Evolutionary conservation across 352 stramenopile genomes (phyloP), one percentile per base, ranked within the genome.

Genomic region (Halophytophthora batemanensis): DNA sequence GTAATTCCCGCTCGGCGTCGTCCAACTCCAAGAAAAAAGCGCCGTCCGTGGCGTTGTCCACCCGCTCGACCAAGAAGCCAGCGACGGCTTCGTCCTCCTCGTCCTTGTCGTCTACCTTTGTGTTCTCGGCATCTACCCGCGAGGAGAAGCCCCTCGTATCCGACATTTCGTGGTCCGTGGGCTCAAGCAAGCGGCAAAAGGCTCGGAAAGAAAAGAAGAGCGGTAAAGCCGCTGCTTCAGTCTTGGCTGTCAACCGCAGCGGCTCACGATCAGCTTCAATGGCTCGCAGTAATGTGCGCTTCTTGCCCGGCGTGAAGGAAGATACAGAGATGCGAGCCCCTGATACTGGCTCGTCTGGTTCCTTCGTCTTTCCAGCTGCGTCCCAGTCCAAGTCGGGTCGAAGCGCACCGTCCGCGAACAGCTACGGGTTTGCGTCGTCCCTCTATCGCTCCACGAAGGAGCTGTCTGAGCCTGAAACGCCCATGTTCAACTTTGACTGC

Each of bases 161-260:
- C 0, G 55, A 73, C n/a, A 65, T 67, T 4, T 58, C 51, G 38
- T 70, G 63, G 62, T 68, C 63, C 0, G 35, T 70, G 38, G 67
- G 54, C 5, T 63, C 71, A 35, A 77, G 45, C 39, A 78, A 78
- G 33, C 60, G 73, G 1, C 49, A 48, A 18, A 49, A 60, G 19
- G 18, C 31, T n/a, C 66, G 53, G 40, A 77, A 77, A 51, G 61
- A 76, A 11, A 76, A 63, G 53, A 75, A 70, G 45, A 66, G 28
- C 35, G 34, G 40, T 12, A 77, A 71, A 50, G 67, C n/a, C n/a
- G 49, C 48, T 6, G 47, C 46, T 2, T 55, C 56, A 0, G 35
- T 57, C 33, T 21, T 50, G 31, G 40, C 58, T 11, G 53, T 23
- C 28, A 34, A 35, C 35, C 50, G 56, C 43, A 19, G 33, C 18